Conservation (phyloP, 306 rosid species). For the Mimosa bimucronata region DNA sequence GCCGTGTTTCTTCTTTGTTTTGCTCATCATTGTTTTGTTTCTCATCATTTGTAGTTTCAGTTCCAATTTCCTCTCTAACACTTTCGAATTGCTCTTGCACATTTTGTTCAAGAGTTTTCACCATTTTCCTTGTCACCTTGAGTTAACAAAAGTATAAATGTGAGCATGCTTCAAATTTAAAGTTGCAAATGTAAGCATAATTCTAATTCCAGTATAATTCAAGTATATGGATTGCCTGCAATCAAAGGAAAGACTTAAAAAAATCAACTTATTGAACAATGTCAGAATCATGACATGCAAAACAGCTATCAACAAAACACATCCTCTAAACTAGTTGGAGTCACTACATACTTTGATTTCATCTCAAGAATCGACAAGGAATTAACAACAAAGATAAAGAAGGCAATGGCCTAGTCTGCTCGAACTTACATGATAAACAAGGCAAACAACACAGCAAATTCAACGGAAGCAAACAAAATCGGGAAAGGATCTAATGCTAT, state of each 20-base stretch:
- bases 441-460: neutral
- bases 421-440: neutral
- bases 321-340: neutral
- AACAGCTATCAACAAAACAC: neutral
- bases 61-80: no score
- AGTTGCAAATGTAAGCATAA: no score
- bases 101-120: no score
- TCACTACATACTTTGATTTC: neutral
- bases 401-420: neutral
- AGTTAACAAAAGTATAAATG: no score
- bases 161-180: no score
- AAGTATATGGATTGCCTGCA: no score
- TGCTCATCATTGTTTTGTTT: no score
- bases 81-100: no score
- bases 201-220: no score
- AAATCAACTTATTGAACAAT: slow-evolving; percentile 25
- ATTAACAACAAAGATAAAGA: neutral
- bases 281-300: neutral
- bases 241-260: neutral
- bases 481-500: neutral
- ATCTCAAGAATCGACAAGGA: neutral
- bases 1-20: no score
- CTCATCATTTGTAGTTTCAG: no score
- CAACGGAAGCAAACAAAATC: neutral
- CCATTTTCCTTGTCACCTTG: no score